Evolutionary conservation across 2,329 filamentous ascomycete genomes (phyloP), one percentile per base, ranked within the genome.

Genomic region (Pezicula rhizophila): DNA sequence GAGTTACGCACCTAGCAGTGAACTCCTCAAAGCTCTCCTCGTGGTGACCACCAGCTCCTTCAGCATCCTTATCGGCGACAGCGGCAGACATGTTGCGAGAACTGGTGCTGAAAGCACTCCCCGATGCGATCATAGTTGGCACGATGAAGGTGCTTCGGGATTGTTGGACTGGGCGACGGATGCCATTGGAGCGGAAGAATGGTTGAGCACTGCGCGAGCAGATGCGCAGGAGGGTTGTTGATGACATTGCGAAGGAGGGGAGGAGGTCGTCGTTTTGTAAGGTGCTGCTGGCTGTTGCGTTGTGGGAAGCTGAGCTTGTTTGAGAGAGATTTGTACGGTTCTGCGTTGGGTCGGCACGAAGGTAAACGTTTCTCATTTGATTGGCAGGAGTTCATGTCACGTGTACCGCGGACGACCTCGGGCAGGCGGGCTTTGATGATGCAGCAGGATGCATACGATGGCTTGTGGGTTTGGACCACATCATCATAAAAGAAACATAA

Each of bases 21-120:
- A 99, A 99, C 78, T 97, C 91, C 79, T 99, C 93, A 64, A 96
- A 99, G 65, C 87, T 95, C 84, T 99, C 93, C 73, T 99, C 93
- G 67, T 85, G 81, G 73, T 95, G 71, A 56, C 78, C 74, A 47
- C 78, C 74, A 47, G 66, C 74, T 57, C 73, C 73, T 59, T 71
- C 72, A 63, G 76, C 77, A 62, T 77, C 77, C 63, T 80, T 76
- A 56, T 71, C 70, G 50, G 72, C 40, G 40, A 42, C 40, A 71
- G 61, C 67, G 70, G 65, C 73, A 73, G 40, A 55, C 48, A 15
- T 8, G 42, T 15, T 41, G 42, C 42, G 40, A 52, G 55, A 56
- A 54, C 75, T 77, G 66, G 81, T 85, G 77, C 78, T 85, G 75
- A 85, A 85, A 73, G 66, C 73, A 66, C 66, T 70, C 60, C 64